phyloP scores from a whole-genome alignment of 345 rosid genomes.

The Hevea brasiliensis region DNA sequence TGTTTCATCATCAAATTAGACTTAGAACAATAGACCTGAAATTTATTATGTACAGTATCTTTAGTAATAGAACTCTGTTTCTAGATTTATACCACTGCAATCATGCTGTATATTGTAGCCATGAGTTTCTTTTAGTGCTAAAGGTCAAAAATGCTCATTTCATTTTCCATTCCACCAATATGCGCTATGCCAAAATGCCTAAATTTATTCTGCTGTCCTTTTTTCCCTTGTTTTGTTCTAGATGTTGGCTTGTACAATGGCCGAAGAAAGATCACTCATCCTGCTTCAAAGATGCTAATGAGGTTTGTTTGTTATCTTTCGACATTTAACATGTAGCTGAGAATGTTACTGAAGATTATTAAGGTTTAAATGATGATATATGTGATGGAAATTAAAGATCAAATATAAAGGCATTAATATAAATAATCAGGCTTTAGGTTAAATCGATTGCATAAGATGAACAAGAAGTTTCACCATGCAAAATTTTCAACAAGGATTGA shows the following conservation, averaged over 20 bases:
- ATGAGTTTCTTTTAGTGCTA: not conserved
- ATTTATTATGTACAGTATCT: not conserved
- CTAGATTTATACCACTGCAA: not conserved
- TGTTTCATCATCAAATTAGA: not conserved
- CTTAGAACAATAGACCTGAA: not conserved
- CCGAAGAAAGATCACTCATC: slow-evolving; percentile 39
- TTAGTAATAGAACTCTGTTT: not conserved
- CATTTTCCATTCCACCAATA: slow-evolving; percentile 1
- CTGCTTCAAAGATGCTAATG: slow-evolving; percentile 52
- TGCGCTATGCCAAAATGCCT: not conserved
- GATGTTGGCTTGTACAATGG: slow-evolving; percentile 51
- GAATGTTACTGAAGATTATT: not conserved
- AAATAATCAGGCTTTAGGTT: not conserved
- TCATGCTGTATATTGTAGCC: not conserved
- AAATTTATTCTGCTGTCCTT: not conserved
- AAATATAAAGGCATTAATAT: not conserved
- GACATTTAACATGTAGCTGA: not conserved
- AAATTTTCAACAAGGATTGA: not conserved
- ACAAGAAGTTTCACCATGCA: not conserved
- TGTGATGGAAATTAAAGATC: not conserved
- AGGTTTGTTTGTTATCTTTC: slow-evolving; percentile 32
- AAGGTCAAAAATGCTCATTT: not conserved
- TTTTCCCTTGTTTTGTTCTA: slow-evolving; percentile 10
- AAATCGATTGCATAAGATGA: not conserved
- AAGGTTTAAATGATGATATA: not conserved